phyloP scores from a whole-genome alignment of 768 basidiomycete genomes.

The Amanita inopinata region DNA sequence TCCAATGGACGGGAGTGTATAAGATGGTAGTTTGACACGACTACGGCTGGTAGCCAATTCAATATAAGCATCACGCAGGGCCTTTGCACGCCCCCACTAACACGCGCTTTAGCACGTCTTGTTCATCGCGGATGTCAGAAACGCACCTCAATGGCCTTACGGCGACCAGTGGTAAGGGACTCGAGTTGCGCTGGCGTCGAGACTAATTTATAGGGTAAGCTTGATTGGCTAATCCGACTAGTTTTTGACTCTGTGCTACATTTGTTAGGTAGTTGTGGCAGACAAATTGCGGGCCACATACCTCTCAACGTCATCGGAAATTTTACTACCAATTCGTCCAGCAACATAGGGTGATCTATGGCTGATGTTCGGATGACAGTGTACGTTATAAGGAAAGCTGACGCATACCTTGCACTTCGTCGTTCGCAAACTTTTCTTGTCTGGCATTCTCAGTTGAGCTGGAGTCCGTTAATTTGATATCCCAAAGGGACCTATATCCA shows the following conservation, averaged over 20 bases:
- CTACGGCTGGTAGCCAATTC: constrained; percentile 12
- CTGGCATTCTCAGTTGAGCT: too few species aligned
- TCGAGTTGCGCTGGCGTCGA: constrained; percentile 24
- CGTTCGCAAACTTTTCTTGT: too few species aligned
- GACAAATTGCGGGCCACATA: constrained; percentile 13
- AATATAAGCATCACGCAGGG: constrained; percentile 32
- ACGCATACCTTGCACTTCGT: too few species aligned
- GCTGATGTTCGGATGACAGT: too few species aligned
- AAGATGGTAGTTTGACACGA: constrained; percentile 17
- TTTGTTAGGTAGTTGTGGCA: constrained; percentile 14
- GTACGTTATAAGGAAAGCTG: too few species aligned
- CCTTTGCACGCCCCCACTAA: constrained; percentile 40
- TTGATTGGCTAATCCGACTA: constrained; percentile 3
- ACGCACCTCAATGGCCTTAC: constrained; percentile 43
- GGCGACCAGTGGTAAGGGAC: constrained; percentile 29
- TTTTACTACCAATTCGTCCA: constrained; percentile 19
- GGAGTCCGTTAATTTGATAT: constrained; percentile 12
- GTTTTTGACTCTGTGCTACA: constrained; percentile 16
- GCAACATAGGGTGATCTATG: too few species aligned
- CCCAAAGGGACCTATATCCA: constrained; percentile 30
- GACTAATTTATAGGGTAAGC: constrained; percentile 32
- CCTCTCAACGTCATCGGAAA: constrained; percentile 38
- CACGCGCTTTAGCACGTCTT: neutral
- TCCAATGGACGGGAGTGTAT: constrained; percentile 29
- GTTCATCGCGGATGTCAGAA: neutral